These are phyloP conservation scores for Castanea sativa DNA, from an alignment of 306 rosid genomes.

Conservation along the genomic window DNA sequence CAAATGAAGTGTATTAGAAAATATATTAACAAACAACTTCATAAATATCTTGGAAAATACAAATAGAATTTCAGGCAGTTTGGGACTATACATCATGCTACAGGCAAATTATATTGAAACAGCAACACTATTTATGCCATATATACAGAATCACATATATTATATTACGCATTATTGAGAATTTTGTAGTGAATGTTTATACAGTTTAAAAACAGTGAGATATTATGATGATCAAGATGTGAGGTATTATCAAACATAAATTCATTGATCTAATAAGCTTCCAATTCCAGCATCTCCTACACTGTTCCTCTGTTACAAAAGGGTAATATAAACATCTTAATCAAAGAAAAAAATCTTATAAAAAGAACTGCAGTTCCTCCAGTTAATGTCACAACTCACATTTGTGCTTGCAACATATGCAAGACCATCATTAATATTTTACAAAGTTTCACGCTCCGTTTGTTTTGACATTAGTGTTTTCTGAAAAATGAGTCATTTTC, in stretches of 20 bases:
- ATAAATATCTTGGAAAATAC: background rate
- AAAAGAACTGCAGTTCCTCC: slow-evolving; percentile 8
- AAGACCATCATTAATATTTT: background rate
- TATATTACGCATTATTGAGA: background rate
- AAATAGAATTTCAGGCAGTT: slow-evolving; percentile 7
- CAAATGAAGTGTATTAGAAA: background rate
- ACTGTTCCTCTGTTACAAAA: background rate
- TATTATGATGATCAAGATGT: slow-evolving; percentile 1
- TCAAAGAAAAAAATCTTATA: background rate
- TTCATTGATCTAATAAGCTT: slow-evolving; percentile 1
- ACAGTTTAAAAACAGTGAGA: background rate
- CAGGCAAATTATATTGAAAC: slow-evolving; percentile 3
- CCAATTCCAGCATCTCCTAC: background rate
- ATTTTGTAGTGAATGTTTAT: background rate
- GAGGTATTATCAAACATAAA: background rate
- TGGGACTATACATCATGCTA: slow-evolving; percentile 1
- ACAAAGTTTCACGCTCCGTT: slow-evolving; percentile 1
- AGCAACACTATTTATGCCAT: background rate
- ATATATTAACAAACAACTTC: slow-evolving; percentile 9
- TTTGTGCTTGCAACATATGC: background rate
- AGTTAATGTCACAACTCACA: background rate
- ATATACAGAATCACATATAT: background rate
- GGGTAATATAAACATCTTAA: background rate
- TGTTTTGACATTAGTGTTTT: too few species aligned
- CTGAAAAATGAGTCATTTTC: too few species aligned